Base-by-base conservation (phyloP, 2,329 filamentous ascomycete species). In the Lithohypha guttulata region DNA sequence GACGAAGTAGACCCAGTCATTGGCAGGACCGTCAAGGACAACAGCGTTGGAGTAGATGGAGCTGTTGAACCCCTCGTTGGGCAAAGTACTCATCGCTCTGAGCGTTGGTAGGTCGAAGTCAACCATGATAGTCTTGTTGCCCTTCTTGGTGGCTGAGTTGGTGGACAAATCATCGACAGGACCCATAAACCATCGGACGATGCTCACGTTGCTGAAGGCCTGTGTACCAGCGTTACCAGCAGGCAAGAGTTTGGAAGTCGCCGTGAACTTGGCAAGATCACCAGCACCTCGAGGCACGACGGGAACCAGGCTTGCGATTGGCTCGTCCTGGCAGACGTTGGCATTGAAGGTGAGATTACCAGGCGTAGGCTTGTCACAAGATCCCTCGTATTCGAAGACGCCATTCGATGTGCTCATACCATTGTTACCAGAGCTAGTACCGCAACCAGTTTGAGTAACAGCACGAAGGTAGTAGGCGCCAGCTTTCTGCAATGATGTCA, bases 1-100 rank as follows among this genome's bases (percentile, higher is more conserved):
- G 15, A 51, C 44, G 26, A 51, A 49, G 41, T 51, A 51, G 19
- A 49, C 45, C 49, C 49, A 51, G 9, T 42, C 39, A 18, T 29
- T 34, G 11, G 43, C 38, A 4, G 41, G 36, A 13, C 45, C 45
- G 34, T 50, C 45, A 9, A 50, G 39, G 5, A 50, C 47, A 17
- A 42, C 39, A 5, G 41, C 26, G 35, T 49, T 49, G 15, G 34
- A 29, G 38, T 48, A 48, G 25, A 44, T 33, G 8, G 45, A 45
- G 47, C 45, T 49, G 45, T 47, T 45, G 47, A 42, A 47, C 3
- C 22, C 15, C 17, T 43, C n/a, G 19, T 27, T 30, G 10, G 47
- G 47, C 17, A 50, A 30, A 11, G 42, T 44, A 7, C 45, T 43
- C 26, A 49, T 36, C 20, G 43, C 47, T 42, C 44, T 44, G 17